phyloP scores from a whole-genome alignment of 2,329 filamentous ascomycete genomes.

The Exutisphaerella laricina region DNA sequence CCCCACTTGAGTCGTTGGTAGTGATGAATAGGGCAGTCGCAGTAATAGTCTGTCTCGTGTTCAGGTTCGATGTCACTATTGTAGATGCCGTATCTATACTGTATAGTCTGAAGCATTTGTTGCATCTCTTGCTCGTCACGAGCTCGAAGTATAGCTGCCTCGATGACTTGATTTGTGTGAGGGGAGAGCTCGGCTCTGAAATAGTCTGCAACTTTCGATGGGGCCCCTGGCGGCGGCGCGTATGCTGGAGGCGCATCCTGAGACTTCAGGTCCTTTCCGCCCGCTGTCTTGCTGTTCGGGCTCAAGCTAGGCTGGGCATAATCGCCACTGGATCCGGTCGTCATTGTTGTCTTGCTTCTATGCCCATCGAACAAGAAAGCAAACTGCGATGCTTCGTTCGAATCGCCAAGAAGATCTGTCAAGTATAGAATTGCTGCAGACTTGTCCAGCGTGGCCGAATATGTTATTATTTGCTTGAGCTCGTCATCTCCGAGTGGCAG shows the following conservation, averaged over 20 bases:
- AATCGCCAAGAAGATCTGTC: constrained; percentile 17
- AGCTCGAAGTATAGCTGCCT: constrained; percentile 36
- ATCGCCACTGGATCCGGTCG: not conserved
- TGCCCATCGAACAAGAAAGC: constrained; percentile 6
- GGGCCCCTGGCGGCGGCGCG: constrained; percentile 11
- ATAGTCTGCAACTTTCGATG: constrained; percentile 1
- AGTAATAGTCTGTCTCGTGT: constrained; percentile 39
- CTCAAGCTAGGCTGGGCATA: not conserved
- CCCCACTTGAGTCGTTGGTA: constrained; percentile 36
- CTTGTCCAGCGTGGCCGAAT: constrained; percentile 14
- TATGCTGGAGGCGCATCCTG: constrained; percentile 9
- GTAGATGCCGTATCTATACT: constrained; percentile 38
- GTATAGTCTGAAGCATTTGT: constrained; percentile 38
- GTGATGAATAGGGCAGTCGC: constrained; percentile 38
- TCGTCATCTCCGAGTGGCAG: constrained; percentile 17
- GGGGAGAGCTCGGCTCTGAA: constrained; percentile 4
- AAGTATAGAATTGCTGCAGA: constrained; percentile 12
- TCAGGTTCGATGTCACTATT: constrained; percentile 46
- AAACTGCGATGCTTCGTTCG: constrained; percentile 13
- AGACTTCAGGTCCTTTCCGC: not conserved
- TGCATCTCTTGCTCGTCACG: constrained; percentile 45
- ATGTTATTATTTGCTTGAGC: constrained; percentile 17
- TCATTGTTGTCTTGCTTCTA: not conserved
- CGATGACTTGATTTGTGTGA: constrained; percentile 39
- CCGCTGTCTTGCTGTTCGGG: too few relatives aligned